Base-by-base conservation (phyloP, 2,329 filamentous ascomycete species). In the Cladophialophora bantiana region DNA sequence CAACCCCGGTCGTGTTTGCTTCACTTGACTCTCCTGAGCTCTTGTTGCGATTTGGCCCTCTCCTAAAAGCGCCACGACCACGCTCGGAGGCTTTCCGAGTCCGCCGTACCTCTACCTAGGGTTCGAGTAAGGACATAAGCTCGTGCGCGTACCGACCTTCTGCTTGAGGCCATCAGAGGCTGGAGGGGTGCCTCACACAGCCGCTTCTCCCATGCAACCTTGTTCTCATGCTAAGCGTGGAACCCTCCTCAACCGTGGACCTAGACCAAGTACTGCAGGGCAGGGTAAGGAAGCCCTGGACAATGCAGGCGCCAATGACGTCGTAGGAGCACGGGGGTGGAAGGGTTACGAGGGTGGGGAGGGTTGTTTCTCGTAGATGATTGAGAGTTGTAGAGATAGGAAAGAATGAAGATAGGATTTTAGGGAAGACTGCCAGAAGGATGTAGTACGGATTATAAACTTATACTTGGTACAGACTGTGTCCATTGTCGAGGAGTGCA, bases 21-120 rank as follows among this genome's bases (percentile, higher is more conserved):
- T n/a, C n/a, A n/a, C n/a, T 50, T 26, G 26, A 26, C 45, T 26
- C 45, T 26, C 45, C 10, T 50, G 18, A 10, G 18, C 45, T 50
- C 26, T 50, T 26, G 26, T 50, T 26, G 45, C 18, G 18, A 50
- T 50, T 50, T 50, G 45, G 45, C 18, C 55, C 10, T 40, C 38
- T 20, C 18, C 38, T 36, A 40, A 48, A 42, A 35, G 35, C 45
- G 59, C 59, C 59, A 54, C 59, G n/a, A 35, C n/a, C 42, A 35
- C 48, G 48, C 52, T 20, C 59, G 59, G 59, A 38, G 59, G n/a
- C 20, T 54, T 20, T 20, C 59, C 59, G 59, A 61, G 59, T 53
- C 59, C 26, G 18, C 40, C 42, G 35, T n/a, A 45, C 31, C 34
- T 38, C 42, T 26, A 26, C 26, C 26, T 26, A 48, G n/a, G 26